These are phyloP conservation scores for Rhizophagus sp. DNA, from an alignment of 192 early-diverging fungal species.

Conservation along the genomic window DNA sequence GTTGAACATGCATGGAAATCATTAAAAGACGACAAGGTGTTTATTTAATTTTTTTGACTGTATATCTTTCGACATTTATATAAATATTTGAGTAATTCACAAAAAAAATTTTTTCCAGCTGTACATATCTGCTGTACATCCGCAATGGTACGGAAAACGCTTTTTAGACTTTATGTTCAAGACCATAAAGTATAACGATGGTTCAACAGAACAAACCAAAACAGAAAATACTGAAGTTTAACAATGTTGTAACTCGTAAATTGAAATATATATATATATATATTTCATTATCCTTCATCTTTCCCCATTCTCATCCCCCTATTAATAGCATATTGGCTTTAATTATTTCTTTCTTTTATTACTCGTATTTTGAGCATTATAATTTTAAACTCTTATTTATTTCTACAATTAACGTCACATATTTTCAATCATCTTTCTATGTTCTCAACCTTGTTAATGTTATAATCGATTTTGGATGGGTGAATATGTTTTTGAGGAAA, in stretches of 20 bases:
- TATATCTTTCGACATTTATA: no score
- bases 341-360: background rate
- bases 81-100: slow-evolving; percentile 16
- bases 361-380: background rate
- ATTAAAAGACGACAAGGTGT: slow-evolving; percentile 72
- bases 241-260: background rate
- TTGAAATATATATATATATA: no score
- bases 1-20: slow-evolving; percentile 90
- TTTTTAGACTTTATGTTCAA: slow-evolving; percentile 83
- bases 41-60: background rate
- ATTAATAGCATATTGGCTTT: background rate
- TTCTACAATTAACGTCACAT: background rate
- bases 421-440: background rate
- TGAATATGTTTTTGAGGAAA: background rate
- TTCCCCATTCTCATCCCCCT: background rate
- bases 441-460: background rate
- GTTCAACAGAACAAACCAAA: background rate
- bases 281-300: background rate
- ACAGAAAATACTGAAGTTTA: background rate
- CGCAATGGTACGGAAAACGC: slow-evolving; percentile 81
- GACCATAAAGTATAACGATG: slow-evolving; percentile 24
- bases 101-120: slow-evolving; percentile 37
- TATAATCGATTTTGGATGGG: background rate
- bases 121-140: slow-evolving; percentile 84
- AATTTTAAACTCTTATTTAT: background rate